Percentiles rank a stretch among this genome's conserved stretches.
Conservation (phyloP, 805 yeast genomes). For the Nakazawaea ernobii region DNA sequence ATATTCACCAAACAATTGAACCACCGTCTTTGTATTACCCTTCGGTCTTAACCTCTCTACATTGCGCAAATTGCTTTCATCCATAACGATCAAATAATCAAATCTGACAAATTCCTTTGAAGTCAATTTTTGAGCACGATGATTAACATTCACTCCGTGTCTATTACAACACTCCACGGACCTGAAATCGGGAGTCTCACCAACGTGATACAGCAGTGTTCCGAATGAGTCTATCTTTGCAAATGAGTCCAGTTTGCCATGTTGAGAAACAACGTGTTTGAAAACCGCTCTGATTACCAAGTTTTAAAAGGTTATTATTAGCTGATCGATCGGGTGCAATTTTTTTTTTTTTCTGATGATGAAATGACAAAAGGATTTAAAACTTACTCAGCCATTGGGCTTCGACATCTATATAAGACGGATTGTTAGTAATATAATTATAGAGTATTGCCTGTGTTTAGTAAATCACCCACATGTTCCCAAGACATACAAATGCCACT, state of each 20-base stretch:
- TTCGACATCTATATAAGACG: constrained; percentile 57
- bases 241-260: constrained; percentile 40
- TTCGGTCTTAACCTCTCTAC: constrained; percentile 49
- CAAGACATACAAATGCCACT: constrained; percentile 88
- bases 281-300: too few species aligned
- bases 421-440: background rate
- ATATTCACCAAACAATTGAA: constrained; percentile 80
- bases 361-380: too few species aligned
- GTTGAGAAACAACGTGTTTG: constrained; percentile 50
- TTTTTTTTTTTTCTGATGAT: too few species aligned
- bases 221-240: constrained; percentile 78
- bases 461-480: constrained; percentile 61
- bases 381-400: constrained; percentile 93
- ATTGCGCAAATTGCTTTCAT: constrained; percentile 50
- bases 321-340: too few species aligned
- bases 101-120: constrained; percentile 46
- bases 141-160: constrained; percentile 71
- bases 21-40: constrained; percentile 35
- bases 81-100: constrained; percentile 71
- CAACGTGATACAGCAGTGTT: constrained; percentile 78
- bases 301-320: too few species aligned
- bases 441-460: background rate
- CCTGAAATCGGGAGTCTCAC: constrained; percentile 76
- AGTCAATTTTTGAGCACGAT: constrained; percentile 65
- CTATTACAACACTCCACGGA: constrained; percentile 60